Conservation (phyloP, 805 yeast genomes). For the Cyberlindnera xylosilytica region DNA sequence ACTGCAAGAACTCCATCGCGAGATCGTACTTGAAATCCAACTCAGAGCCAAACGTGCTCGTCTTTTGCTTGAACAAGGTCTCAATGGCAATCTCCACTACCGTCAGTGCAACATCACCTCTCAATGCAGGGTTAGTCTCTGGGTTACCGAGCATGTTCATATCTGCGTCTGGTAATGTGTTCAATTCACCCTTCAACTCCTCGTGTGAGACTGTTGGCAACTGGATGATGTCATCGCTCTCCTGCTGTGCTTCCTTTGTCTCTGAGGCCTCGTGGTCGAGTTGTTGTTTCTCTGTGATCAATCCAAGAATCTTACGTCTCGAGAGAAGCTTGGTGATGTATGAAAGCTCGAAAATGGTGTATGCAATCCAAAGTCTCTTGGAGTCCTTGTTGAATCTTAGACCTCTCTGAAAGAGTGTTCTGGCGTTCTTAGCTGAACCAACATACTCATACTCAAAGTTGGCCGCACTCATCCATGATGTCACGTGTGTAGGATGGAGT, state of each 20-base stretch:
- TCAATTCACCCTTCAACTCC: constrained; percentile 57
- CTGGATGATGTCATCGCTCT: constrained; percentile 32
- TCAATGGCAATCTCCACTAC: constrained; percentile 66
- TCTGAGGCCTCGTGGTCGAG: constrained; percentile 39
- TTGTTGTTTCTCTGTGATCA: constrained; percentile 73
- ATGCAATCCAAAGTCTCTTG: constrained; percentile 73
- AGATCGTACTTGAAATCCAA: constrained; percentile 37
- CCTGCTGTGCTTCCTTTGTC: constrained; percentile 13
- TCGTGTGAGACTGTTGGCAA: constrained; percentile 50
- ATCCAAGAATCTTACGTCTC: constrained; percentile 77
- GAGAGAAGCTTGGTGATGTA: constrained; percentile 81
- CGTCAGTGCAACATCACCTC: constrained; percentile 69
- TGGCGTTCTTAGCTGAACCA: constrained; percentile 84
- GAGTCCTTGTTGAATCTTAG: constrained; percentile 79
- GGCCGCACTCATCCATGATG: constrained; percentile 93
- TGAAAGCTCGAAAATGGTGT: constrained; percentile 82
- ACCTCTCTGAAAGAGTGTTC: constrained; percentile 81
- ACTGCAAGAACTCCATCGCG: constrained; percentile 43
- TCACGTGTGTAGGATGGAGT: constrained; percentile 86
- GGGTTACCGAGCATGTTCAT: constrained; percentile 79
- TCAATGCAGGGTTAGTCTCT: constrained; percentile 77
- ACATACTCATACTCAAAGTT: constrained; percentile 88
- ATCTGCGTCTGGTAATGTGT: constrained; percentile 82
- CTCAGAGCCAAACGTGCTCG: constrained; percentile 18
- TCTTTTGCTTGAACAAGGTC: constrained; percentile 31